phyloP scores from a whole-genome alignment of 352 stramenopile species.

The Aphanomyces invadans region DNA sequence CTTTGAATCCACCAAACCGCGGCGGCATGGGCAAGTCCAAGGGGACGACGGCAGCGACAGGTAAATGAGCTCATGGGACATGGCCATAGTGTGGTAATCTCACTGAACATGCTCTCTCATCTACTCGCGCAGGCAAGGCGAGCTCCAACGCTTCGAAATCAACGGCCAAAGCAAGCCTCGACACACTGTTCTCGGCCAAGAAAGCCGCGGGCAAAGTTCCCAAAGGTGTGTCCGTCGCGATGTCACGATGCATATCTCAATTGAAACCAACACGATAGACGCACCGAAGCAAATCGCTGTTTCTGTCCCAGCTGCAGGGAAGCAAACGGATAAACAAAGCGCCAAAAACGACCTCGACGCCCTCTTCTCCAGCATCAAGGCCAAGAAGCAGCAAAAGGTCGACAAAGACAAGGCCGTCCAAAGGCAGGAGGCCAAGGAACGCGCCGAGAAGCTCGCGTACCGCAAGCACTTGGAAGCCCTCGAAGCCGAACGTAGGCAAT shows the following conservation, averaged over 20 bases:
- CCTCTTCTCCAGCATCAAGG: slow-evolving; percentile 65
- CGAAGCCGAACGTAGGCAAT: slow-evolving; percentile 64
- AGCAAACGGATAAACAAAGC: slow-evolving; percentile 36
- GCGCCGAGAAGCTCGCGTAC: slow-evolving; percentile 20
- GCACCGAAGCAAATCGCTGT: slow-evolving; percentile 6
- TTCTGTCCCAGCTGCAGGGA: slow-evolving; percentile 26
- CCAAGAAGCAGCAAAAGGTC: slow-evolving; percentile 50
- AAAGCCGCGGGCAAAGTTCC: slow-evolving; percentile 20
- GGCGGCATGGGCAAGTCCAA: background rate
- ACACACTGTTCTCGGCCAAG: background rate
- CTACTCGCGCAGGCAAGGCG: no score
- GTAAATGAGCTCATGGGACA: no score
- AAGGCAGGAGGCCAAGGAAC: slow-evolving; percentile 1
- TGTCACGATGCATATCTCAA: background rate
- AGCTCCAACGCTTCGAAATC: no score
- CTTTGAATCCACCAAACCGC: background rate
- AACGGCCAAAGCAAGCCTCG: background rate
- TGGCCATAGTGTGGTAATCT: no score
- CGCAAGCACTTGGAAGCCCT: slow-evolving; percentile 70
- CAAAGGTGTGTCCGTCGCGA: background rate
- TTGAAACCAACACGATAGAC: background rate
- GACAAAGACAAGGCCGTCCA: slow-evolving; percentile 53
- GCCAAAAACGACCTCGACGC: slow-evolving; percentile 60
- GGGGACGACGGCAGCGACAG: background rate
- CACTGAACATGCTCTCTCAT: no score